Base-by-base conservation (phyloP, 352 stramenopile genomes). In the Phytophthora aleatoria region DNA sequence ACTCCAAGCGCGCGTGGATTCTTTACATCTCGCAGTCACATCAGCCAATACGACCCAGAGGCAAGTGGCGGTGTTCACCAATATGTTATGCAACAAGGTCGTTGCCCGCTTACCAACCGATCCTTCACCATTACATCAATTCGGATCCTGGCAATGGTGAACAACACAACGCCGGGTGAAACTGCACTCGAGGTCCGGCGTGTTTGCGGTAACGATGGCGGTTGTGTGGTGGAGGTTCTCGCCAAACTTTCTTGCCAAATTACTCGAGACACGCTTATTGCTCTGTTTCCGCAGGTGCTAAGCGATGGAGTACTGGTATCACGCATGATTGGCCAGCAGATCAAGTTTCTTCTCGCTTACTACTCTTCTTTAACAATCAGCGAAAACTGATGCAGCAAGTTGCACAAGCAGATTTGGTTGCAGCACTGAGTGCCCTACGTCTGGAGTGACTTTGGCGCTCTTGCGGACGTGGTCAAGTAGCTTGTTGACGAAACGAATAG, bases 41-140 rank as follows among this genome's bases (percentile, higher is more conserved):
- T 39, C 2, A 50, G 57, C 11, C 41, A 77, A 20, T 10, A 16
- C 1, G 50, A 70, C n/a, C 45, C 48, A 2, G 47, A 50, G 7
- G 27, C 49, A 44, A 62, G 42, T 31, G 39, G 33, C 9, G 69
- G 61, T 11, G 27, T 74, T 20, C 57, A 71, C 4, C 51, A 70
- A 13, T 71, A 76, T 11, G 52, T 79, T 9, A 52, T 78, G 41
- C 73, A 78, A 41, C 73, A 72, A 69, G 56, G 59, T 1, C 62
- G 57, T 15, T n/a, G 51, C 27, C 24, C 77, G 13, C 69, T 87
- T 15, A 58, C 50, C 1, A 43, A 67, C 2, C 61, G 50, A 1
- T 47, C 39, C 3, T 73, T 66, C 38, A 28, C 12, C 7, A 20
- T 77, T 28, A 47, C 50, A 9, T 76, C 66, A 1, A 71, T 64